A percentile compares a stretch with the other conserved stretches of the same genome.
phyloP scores from a whole-genome alignment of 2,329 filamentous ascomycete species.

The Fusarium subglutinans region DNA sequence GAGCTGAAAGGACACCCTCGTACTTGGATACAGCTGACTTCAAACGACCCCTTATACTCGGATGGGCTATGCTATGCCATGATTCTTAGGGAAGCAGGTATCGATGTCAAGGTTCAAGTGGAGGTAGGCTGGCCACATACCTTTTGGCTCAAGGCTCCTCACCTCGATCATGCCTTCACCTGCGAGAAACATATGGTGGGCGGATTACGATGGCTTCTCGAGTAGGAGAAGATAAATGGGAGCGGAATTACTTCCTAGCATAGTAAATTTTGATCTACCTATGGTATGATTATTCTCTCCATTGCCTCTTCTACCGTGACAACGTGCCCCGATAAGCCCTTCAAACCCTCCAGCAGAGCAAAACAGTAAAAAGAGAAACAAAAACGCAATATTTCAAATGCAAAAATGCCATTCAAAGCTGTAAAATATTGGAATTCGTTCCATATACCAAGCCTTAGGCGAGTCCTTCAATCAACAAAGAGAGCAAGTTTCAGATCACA shows the following conservation, averaged over 20 bases:
- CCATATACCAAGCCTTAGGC: background rate
- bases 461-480: background rate
- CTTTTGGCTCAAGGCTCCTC: constrained; percentile 59
- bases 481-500: background rate
- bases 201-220: constrained; percentile 53
- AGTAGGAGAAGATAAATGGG: background rate
- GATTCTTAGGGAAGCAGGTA: constrained; percentile 50
- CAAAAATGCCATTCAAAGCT: background rate
- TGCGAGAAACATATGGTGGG: constrained; percentile 55
- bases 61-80: constrained; percentile 62
- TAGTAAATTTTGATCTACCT: background rate
- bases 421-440: background rate
- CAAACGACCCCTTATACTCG: constrained; percentile 61
- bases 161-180: constrained; percentile 51
- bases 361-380: background rate
- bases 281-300: background rate
- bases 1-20: constrained; percentile 49
- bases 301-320: background rate
- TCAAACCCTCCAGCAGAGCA: background rate
- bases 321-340: background rate
- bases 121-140: constrained; percentile 61
- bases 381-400: background rate
- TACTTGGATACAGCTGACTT: constrained; percentile 60
- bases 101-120: constrained; percentile 54
- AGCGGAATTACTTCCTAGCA: background rate